Percentiles rank a stretch among this genome's conserved stretches.
Evolutionary conservation across 257 asterid species (phyloP).

Genomic region (Leptodermis oblonga): DNA sequence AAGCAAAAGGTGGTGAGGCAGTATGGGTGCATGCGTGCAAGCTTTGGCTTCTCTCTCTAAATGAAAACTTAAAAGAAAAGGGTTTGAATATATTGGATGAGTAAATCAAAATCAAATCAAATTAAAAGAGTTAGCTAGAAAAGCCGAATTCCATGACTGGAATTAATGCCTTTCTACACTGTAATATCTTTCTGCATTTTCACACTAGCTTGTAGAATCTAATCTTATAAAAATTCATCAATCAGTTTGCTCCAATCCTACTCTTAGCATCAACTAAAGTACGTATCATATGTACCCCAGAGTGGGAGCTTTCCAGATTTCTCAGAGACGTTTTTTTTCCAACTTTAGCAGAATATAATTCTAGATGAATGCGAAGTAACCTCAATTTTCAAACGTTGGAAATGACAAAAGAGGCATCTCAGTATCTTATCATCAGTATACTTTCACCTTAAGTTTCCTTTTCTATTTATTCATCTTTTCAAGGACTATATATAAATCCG

Average conservation of each 20-base stretch:
- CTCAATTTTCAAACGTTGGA: slow-evolving; percentile 42
- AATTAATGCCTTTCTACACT: background rate
- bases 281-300: too few species aligned
- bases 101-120: background rate
- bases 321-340: too few species aligned
- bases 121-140: too few species aligned
- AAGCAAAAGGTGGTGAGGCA: background rate
- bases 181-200: slow-evolving; percentile 11
- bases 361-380: too few species aligned
- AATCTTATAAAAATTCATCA: too few species aligned
- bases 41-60: slow-evolving; percentile 5
- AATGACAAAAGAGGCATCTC: slow-evolving; percentile 29
- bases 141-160: slow-evolving; percentile 33
- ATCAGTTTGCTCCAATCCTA: slow-evolving; percentile 6
- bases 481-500: too few species aligned
- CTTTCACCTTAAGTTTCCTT: slow-evolving; percentile 17
- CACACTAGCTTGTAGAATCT: background rate
- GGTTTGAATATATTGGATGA: slow-evolving; percentile 1
- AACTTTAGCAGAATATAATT: slow-evolving; percentile 7
- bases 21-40: background rate
- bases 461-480: too few species aligned
- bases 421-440: background rate
- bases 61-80: too few species aligned
- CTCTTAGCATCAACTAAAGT: background rate
- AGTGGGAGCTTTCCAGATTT: too few species aligned